Base-by-base conservation (phyloP, 345 rosid species). In the Hevea brasiliensis region DNA sequence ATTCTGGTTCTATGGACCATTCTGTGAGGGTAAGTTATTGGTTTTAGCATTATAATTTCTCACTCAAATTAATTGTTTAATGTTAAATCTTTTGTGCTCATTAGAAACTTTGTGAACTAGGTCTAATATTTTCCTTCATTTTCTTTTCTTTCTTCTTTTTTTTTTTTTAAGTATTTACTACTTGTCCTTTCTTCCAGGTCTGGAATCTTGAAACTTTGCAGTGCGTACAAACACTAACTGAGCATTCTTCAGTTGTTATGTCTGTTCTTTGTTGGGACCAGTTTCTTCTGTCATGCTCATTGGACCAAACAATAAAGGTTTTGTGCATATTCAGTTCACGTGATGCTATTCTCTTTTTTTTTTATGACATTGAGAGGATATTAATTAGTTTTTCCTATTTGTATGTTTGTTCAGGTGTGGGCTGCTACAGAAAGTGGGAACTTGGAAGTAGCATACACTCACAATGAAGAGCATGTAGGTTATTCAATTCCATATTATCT, bases 241-340 rank as follows among this genome's bases (percentile, higher is more conserved):
- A 84, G 56, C 99, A 96, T 76, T 83, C 89, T 63, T 78, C 89
- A 23, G 97, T 96, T 24, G 97, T 96, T 56, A 96, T 90, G 98
- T 96, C 98, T 54, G 88, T 93, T 75, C 94, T 93, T 70, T 96
- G 99, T 84, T 95, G 98, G 99, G 99, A 95, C 74, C 97, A 95
- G 77, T 95, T 92, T 84, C 98, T 95, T 75, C 78, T 92, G 76
- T 95, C 98, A 61, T 92, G 99, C 64, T 95, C 99, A 50, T 81
- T 95, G 82, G 99, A 95, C 80, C 73, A 92, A 82, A 91, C 97
- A 61, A 79, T 92, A 77, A 95, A 92, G 94, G 99, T n/a, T 91
- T 75, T 23, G 56, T 62, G 35, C 65, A 53, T 62, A 67, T 27
- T 68, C 23, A 11, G 27, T 23, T 72, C 24, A 13, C 20, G 35